A percentile compares a stretch with the other conserved stretches of the same genome.
These are phyloP conservation scores for Stromatinia cepivora DNA, from an alignment of 2,329 filamentous ascomycete species.

Conservation along the genomic window DNA sequence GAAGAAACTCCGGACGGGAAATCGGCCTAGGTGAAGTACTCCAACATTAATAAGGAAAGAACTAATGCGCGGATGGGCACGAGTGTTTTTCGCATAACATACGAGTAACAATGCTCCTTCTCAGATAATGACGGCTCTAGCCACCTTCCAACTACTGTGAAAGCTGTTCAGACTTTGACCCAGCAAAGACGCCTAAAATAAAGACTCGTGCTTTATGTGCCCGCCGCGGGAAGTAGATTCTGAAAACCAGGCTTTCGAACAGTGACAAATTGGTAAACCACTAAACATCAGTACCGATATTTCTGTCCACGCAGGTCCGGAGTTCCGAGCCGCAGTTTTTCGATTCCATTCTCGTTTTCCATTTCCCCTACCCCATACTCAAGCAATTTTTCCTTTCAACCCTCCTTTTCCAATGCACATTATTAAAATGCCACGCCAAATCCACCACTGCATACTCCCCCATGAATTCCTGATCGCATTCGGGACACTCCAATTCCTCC, in stretches of 20 bases:
- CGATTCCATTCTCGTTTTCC: not conserved
- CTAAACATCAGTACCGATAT: not conserved
- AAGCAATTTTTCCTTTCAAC: slow-evolving; percentile 15
- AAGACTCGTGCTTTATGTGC: not conserved
- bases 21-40: not conserved
- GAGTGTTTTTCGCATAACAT: not conserved
- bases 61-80: too few species aligned
- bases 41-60: not conserved
- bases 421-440: slow-evolving; percentile 18
- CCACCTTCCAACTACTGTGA: not conserved
- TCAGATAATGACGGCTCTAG: too few species aligned
- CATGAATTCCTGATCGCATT: slow-evolving; percentile 17
- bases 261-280: not conserved
- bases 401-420: slow-evolving; percentile 21
- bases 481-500: slow-evolving; percentile 22
- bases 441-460: slow-evolving; percentile 7
- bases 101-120: not conserved
- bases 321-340: not conserved
- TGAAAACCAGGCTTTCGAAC: not conserved
- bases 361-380: not conserved
- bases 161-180: not conserved
- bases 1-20: not conserved
- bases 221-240: not conserved
- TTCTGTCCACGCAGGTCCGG: too few species aligned
- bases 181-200: not conserved